Percentiles rank a stretch among this genome's conserved stretches.
These are phyloP conservation scores for Pestalotiopsis sp. DNA, from an alignment of 2,329 filamentous ascomycete genomes.

Conservation along the genomic window DNA sequence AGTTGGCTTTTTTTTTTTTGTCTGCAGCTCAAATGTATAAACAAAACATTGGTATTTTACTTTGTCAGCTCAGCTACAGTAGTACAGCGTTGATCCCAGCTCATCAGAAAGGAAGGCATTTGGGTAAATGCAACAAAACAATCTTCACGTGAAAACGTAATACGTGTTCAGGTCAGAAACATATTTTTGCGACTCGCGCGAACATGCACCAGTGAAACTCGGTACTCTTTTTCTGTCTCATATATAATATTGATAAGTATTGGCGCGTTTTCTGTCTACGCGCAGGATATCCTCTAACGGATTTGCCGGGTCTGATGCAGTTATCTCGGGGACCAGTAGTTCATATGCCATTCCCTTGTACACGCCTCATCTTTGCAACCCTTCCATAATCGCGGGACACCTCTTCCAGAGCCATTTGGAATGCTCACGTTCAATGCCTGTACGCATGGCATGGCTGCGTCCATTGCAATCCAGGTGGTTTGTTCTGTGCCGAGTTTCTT, in stretches of 20 bases:
- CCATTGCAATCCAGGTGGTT: too few relatives aligned
- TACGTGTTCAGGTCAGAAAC: neutral
- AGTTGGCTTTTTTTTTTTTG: neutral
- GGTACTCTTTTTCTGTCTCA: neutral
- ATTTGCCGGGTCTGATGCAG: neutral
- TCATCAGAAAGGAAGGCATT: neutral
- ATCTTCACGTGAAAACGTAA: neutral
- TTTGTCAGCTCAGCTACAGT: neutral
- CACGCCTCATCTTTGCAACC: neutral
- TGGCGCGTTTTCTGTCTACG: neutral
- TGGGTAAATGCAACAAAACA: neutral
- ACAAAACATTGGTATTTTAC: neutral
- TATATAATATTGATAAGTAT: neutral
- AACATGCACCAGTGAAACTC: neutral
- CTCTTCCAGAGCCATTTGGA: neutral
- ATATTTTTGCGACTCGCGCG: neutral
- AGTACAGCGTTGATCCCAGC: neutral
- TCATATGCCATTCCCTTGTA: neutral
- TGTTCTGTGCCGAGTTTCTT: neutral
- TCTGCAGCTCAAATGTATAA: neutral
- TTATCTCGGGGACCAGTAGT: neutral
- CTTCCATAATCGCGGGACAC: neutral
- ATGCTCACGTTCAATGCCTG: neutral
- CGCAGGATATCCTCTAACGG: neutral
- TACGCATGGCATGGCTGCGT: too few relatives aligned